Conservation (phyloP, 2,329 filamentous ascomycete species). For the Hypoxylon sp. region DNA sequence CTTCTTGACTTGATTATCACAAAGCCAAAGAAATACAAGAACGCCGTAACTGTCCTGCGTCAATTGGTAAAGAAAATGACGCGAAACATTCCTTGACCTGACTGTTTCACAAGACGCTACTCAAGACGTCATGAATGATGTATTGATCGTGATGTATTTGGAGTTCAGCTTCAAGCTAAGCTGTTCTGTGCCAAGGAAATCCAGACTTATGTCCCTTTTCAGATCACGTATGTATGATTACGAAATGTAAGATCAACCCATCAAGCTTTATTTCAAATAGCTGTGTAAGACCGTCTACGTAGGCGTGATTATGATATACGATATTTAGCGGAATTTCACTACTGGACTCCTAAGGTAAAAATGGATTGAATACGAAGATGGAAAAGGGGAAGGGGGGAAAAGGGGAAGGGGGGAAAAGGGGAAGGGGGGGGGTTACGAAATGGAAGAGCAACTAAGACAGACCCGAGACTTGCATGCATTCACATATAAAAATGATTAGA, state of each 20-base stretch:
- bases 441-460: too few species aligned
- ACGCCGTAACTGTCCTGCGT: neutral
- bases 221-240: constrained; percentile 15
- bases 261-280: neutral
- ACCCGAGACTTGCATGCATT: neutral
- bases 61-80: neutral
- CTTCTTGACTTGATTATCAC: constrained; percentile 1
- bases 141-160: constrained; percentile 19
- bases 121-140: constrained; percentile 31
- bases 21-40: neutral
- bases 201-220: constrained; percentile 15
- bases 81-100: neutral
- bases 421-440: constrained; percentile 6
- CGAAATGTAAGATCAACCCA: constrained; percentile 17
- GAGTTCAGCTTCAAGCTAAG: too few species aligned
- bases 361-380: too few species aligned
- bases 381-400: neutral
- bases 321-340: neutral
- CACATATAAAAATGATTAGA: neutral
- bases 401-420: neutral
- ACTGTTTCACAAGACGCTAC: neutral
- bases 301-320: neutral
- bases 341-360: too few species aligned
- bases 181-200: constrained; percentile 26
- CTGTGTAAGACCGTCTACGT: constrained; percentile 5